These are phyloP conservation scores for Fraxinus ornus DNA, from an alignment of 305 asterid species.

Conservation along the genomic window DNA sequence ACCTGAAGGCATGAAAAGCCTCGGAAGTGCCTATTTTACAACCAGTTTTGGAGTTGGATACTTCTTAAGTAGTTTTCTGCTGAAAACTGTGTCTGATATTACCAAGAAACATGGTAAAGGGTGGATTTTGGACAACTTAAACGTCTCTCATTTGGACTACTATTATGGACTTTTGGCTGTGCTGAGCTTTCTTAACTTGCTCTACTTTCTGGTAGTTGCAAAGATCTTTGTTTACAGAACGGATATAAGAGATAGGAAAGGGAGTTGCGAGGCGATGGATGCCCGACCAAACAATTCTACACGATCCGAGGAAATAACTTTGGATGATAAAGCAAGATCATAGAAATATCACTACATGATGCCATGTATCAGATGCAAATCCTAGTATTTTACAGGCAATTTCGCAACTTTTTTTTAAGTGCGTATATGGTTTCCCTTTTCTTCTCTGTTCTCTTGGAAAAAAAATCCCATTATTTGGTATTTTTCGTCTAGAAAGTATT, in stretches of 20 bases:
- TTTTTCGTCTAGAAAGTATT: too few species aligned
- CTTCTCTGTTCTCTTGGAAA: background rate
- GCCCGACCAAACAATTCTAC: background rate
- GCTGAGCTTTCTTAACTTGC: slow-evolving; percentile 42
- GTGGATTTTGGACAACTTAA: slow-evolving; percentile 63
- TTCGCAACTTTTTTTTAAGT: background rate
- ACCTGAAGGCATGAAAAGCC: slow-evolving; percentile 88
- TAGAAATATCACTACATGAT: background rate
- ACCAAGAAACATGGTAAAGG: slow-evolving; percentile 51
- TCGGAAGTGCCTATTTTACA: slow-evolving; percentile 70
- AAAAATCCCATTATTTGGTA: too few species aligned
- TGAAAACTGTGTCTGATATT: slow-evolving; percentile 41
- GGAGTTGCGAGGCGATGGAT: slow-evolving; percentile 26
- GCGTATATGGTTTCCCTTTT: too few species aligned
- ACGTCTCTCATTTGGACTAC: slow-evolving; percentile 53
- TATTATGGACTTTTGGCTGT: slow-evolving; percentile 53
- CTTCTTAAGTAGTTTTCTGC: slow-evolving; percentile 26
- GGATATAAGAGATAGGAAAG: slow-evolving; percentile 21
- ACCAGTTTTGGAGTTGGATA: slow-evolving; percentile 66
- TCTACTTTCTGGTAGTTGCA: slow-evolving; percentile 50
- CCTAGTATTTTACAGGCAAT: background rate
- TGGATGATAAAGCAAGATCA: background rate
- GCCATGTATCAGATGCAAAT: background rate
- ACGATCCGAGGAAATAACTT: background rate
- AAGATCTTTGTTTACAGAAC: slow-evolving; percentile 48